Conservation (phyloP, 345 rosid species). For the Dipteronia dyeriana region DNA sequence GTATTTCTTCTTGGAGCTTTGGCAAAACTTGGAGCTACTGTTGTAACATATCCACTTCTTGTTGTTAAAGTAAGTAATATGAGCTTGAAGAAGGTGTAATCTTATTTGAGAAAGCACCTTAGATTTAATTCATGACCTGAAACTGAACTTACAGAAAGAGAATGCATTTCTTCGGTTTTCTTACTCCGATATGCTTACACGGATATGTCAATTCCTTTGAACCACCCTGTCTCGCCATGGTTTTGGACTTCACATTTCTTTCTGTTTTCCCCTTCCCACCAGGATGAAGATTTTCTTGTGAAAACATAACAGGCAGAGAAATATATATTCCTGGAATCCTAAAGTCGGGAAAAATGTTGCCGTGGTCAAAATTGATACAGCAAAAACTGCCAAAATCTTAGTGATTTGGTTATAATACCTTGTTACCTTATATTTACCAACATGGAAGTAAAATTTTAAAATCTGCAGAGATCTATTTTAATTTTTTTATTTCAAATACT, state of each 20-base stretch:
- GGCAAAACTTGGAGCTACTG: constrained; percentile 98
- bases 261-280: background rate
- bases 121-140: background rate
- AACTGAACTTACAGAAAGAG: background rate
- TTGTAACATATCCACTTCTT: constrained; percentile 88
- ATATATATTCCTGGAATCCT: background rate
- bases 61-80: constrained; percentile 71
- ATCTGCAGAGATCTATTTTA: background rate
- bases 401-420: background rate
- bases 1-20: constrained; percentile 92
- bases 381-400: background rate
- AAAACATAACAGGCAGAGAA: background rate
- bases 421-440: background rate
- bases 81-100: background rate
- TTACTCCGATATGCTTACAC: background rate
- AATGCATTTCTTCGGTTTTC: background rate
- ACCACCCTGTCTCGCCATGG: background rate
- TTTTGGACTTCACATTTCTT: background rate
- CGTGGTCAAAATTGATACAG: background rate
- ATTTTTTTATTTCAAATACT: background rate
- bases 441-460: background rate
- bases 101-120: constrained; percentile 6
- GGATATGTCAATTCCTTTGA: background rate
- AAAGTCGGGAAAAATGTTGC: background rate
- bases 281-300: background rate